A percentile compares a stretch with the other conserved stretches of the same genome.
Evolutionary conservation across 164 flowering plant species (phyloP).

Genomic region (Santalum album): DNA sequence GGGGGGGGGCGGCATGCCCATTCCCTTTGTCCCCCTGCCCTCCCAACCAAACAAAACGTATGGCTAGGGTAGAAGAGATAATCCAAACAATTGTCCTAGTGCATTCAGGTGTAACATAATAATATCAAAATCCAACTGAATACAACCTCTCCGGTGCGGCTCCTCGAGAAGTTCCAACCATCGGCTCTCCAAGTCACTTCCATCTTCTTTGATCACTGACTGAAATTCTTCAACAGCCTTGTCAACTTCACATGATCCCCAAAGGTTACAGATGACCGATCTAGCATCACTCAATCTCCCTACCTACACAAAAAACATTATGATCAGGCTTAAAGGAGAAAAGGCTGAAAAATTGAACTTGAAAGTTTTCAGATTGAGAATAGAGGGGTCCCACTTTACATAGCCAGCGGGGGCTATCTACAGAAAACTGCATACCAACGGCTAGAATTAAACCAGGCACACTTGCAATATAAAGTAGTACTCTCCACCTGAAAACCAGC

Average conservation of each 20-base stretch:
- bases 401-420: conserved; percentile 92
- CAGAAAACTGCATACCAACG: conserved; percentile 81
- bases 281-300: conserved; percentile 57
- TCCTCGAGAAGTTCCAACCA: conserved; percentile 68
- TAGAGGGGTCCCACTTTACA: conserved; percentile 47
- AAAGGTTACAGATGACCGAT: conserved; percentile 41
- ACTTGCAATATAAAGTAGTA: conserved; percentile 63
- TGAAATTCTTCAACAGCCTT: conserved; percentile 60
- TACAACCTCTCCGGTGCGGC: conserved; percentile 74
- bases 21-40: too few species aligned
- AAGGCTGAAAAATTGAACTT: not conserved
- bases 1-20: too few species aligned
- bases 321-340: not conserved
- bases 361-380: not conserved
- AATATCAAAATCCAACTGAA: conserved; percentile 20
- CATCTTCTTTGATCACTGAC: conserved; percentile 48
- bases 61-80: not conserved
- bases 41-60: too few species aligned
- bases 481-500: conserved; percentile 67
- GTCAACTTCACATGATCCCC: conserved; percentile 66
- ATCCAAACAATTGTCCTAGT: not conserved
- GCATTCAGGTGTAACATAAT: too few species aligned
- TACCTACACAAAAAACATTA: conserved; percentile 28
- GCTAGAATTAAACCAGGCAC: conserved; percentile 54
- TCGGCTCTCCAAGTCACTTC: conserved; percentile 44